These are phyloP conservation scores for Colletotrichum nymphaeae DNA, from an alignment of 2,329 filamentous ascomycete species.

Conservation along the genomic window DNA sequence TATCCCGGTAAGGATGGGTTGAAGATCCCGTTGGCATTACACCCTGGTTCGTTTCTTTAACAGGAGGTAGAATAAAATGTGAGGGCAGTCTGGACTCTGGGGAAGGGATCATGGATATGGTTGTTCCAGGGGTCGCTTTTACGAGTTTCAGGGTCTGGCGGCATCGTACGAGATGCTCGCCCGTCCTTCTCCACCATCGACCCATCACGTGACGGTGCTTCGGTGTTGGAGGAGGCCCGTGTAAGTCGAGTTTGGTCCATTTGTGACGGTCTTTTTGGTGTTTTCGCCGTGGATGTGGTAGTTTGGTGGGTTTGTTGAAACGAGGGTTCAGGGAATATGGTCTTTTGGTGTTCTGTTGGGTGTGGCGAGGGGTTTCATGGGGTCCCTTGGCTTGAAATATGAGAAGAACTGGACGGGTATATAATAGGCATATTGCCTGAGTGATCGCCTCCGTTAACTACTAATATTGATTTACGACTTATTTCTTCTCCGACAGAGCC, in stretches of 20 bases:
- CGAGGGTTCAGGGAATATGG: not conserved
- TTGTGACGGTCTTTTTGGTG: not conserved
- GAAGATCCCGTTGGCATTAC: not conserved
- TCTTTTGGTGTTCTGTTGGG: not conserved
- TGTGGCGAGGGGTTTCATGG: not conserved
- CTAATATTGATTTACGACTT: not conserved
- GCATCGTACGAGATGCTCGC: constrained; percentile 33
- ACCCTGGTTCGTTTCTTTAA: not conserved
- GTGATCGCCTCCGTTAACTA: not conserved
- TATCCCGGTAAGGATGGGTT: not conserved
- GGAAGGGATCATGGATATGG: not conserved
- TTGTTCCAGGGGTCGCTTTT: constrained; percentile 22
- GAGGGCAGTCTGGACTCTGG: not conserved
- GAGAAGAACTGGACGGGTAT: not conserved
- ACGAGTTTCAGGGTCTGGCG: constrained; percentile 31
- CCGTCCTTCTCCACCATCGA: constrained; percentile 25
- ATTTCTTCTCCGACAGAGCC: not conserved
- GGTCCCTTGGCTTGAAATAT: not conserved
- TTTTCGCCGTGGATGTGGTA: not conserved
- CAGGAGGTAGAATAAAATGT: not conserved
- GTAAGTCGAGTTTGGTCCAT: constrained; percentile 13
- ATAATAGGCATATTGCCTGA: not conserved
- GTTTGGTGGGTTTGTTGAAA: not conserved
- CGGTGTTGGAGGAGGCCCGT: constrained; percentile 8
- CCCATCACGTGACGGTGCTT: constrained; percentile 23